Evolutionary conservation across 2,329 filamentous ascomycete genomes (phyloP), one percentile per base, ranked within the genome.

Genomic region (Didymella pomorum): DNA sequence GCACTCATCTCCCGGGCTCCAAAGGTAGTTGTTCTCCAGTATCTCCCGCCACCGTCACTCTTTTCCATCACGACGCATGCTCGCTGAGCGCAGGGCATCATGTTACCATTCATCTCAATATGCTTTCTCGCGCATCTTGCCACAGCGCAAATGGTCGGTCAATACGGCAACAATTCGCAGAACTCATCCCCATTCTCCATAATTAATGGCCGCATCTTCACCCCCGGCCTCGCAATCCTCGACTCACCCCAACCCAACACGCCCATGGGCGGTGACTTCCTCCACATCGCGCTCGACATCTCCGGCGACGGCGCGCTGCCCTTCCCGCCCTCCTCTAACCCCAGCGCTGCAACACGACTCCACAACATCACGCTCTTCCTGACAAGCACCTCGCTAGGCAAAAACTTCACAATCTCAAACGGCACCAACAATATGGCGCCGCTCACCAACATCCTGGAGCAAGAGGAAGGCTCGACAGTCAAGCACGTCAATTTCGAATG

Each of bases 401-500:
- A 84, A 60, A 91, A 91, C 75, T 86, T 91, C 65, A 91, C 88
- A 28, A 83, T 90, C 59, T 84, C 85, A 4, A 89, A 89, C 72
- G 84, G 85, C 49, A 88, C 86, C 2, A 76, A 72, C 1, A 67
- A 68, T 11, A 75, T 69, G 51, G 83, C 83, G 8, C 87, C 83
- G 42, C 74, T 88, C 7, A 85, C 86, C 1, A 80, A 87, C 48
- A 87, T 91, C 53, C 83, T 91, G 79, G 72, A 77, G 26, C 85
- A 88, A 61, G 88, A 91, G 69, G 76, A 82, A 0, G 84, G 84
- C 3, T 89, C 87, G 69, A 91, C 89, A 0, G 89, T 91, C 42
- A 91, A 91, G 71, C 88, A 91, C 70, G 82, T 91, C 61, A 87
- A 88, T 69, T 91, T 89, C 87, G 79, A 84, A 20, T 91, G 88